Evolutionary conservation across 768 basidiomycete species (phyloP).

Genomic region (Royoungia palumana): DNA sequence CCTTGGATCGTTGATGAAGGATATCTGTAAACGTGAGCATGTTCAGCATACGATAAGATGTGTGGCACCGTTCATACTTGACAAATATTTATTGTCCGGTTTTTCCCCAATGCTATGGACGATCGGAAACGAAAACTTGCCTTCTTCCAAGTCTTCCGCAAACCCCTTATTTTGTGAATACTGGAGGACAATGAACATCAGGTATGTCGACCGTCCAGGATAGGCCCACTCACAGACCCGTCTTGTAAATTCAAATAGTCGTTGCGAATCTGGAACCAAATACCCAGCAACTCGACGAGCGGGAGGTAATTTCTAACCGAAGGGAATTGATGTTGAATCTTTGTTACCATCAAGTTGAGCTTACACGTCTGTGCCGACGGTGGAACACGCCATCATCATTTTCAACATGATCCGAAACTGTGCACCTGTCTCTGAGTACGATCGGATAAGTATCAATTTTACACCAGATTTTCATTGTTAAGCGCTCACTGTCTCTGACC

Average conservation of each 20-base stretch:
- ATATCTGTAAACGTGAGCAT: constrained; percentile 53
- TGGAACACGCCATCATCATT: constrained; percentile 89
- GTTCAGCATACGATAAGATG: background rate
- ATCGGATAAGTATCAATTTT: background rate
- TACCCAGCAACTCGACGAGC: constrained; percentile 52
- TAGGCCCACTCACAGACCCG: constrained; percentile 8
- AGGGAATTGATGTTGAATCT: too few relatives aligned
- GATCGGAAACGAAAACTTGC: constrained; percentile 96
- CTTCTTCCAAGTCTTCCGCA: constrained; percentile 92
- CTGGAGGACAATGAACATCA: constrained; percentile 36
- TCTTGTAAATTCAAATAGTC: constrained; percentile 44
- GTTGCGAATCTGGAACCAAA: constrained; percentile 59
- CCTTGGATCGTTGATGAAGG: constrained; percentile 82
- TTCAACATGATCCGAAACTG: constrained; percentile 87
- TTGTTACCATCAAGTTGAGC: too few relatives aligned
- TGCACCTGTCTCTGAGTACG: constrained; percentile 81
- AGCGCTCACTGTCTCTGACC: constrained; percentile 84
- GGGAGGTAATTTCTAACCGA: constrained; percentile 53
- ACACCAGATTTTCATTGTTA: background rate
- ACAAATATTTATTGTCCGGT: constrained; percentile 68
- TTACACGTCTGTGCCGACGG: constrained; percentile 55
- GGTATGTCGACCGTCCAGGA: background rate
- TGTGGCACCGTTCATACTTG: constrained; percentile 55
- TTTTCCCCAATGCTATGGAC: constrained; percentile 86
- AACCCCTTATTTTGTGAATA: constrained; percentile 84